These are phyloP conservation scores for Thalassiosira exigua DNA, from an alignment of 352 stramenopile species.

Conservation along the genomic window DNA sequence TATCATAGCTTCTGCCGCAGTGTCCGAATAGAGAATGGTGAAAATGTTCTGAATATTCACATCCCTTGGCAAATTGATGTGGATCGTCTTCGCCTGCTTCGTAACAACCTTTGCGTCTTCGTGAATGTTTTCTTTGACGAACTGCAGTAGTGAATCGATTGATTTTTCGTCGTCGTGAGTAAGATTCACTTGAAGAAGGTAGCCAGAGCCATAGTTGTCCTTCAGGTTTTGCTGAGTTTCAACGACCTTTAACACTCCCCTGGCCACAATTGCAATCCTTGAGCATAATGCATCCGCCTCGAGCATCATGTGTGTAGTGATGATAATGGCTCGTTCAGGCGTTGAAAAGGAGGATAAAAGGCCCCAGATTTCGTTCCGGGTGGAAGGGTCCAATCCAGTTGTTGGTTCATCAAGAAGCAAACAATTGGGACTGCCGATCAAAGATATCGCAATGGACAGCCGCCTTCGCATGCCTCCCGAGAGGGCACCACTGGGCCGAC, in stretches of 20 bases:
- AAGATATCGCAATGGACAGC: constrained; percentile 89
- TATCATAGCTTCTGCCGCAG: constrained; percentile 47
- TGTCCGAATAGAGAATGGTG: constrained; percentile 51
- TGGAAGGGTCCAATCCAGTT: constrained; percentile 81
- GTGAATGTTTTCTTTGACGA: constrained; percentile 57
- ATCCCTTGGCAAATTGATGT: constrained; percentile 59
- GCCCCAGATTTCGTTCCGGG: constrained; percentile 65
- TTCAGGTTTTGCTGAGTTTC: constrained; percentile 75
- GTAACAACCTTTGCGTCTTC: constrained; percentile 51
- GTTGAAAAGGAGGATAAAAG: constrained; percentile 64
- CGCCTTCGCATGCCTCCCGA: constrained; percentile 90
- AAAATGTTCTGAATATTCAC: constrained; percentile 61
- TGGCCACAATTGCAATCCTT: constrained; percentile 93
- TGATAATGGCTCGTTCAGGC: constrained; percentile 65
- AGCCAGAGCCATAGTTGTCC: constrained; percentile 65
- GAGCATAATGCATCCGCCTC: constrained; percentile 94
- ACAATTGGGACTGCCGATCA: constrained; percentile 86
- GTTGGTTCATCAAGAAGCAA: constrained; percentile 85
- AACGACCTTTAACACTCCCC: constrained; percentile 74
- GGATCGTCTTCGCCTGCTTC: constrained; percentile 66
- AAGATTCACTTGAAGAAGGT: constrained; percentile 43
- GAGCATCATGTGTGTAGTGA: constrained; percentile 96
- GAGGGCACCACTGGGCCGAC: constrained; percentile 41
- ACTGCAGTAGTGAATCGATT: constrained; percentile 40
- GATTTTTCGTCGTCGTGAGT: constrained; percentile 39